A percentile compares a stretch with the other conserved stretches of the same genome.
Evolutionary conservation across 345 rosid species (phyloP).

Genomic region (Eutrema yunnanense): DNA sequence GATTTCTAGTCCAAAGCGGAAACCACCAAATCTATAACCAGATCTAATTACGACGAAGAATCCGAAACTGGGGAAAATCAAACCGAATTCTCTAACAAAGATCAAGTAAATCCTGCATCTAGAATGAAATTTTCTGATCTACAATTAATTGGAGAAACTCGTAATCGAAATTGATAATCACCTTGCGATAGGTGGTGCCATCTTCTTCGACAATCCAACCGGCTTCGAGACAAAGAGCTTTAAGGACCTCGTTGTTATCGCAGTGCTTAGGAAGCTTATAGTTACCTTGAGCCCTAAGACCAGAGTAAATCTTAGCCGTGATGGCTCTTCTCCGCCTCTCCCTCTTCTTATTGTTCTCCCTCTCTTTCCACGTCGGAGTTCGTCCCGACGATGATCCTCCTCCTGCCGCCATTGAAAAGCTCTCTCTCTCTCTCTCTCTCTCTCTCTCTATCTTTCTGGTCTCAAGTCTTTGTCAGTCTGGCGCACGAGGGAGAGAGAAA

Average conservation of each 20-base stretch:
- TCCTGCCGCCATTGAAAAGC: constrained; percentile 43
- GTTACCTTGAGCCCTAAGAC: constrained; percentile 84
- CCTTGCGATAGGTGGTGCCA: constrained; percentile 94
- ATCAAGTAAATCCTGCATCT: too few species aligned
- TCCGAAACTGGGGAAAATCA: too few species aligned
- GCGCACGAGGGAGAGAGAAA: constrained; percentile 26
- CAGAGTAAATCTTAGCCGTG: constrained; percentile 86
- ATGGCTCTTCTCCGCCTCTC: constrained; percentile 91
- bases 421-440: constrained; percentile 27
- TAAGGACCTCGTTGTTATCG: constrained; percentile 92
- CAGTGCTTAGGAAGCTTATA: constrained; percentile 92
- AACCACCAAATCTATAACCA: neutral
- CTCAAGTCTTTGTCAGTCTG: constrained; percentile 18
- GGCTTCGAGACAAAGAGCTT: constrained; percentile 85
- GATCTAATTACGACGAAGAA: neutral
- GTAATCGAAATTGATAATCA: neutral
- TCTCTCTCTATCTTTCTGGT: too few species aligned
- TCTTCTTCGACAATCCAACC: constrained; percentile 96
- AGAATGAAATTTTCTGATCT: neutral
- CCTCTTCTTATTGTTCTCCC: constrained; percentile 91
- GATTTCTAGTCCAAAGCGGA: neutral
- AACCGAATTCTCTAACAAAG: too few species aligned
- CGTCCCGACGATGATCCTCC: constrained; percentile 48
- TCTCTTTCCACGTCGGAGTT: constrained; percentile 91
- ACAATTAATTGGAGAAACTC: neutral